Base-by-base conservation (phyloP, 2,329 filamentous ascomycete species). In the Apiospora malaysiana region DNA sequence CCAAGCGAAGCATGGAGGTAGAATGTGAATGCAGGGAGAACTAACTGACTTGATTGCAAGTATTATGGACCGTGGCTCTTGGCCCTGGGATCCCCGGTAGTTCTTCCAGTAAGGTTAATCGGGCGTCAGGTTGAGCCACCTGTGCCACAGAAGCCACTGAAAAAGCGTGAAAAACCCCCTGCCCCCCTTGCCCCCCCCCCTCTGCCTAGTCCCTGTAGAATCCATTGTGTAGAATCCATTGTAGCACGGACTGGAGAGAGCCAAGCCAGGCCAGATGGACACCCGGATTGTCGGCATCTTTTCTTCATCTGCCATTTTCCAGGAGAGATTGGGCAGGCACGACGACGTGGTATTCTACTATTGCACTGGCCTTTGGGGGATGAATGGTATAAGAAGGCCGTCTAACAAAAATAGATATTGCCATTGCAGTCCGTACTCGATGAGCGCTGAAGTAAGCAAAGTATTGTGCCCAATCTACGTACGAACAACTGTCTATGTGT, bases 261-360 rank as follows among this genome's bases (percentile, higher is more conserved):
- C 51, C 51, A 59, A 63, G 56, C 56, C 8, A n/a, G 32, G 27
- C 32, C 32, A 59, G 32, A 59, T 59, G 51, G 56, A 18, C 56
- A 63, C 56, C 56, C 56, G 56, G 56, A 63, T 37, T 40, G 9
- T 63, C 56, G 56, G 56, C 56, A 63, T 63, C 56, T 63, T 8
- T 40, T 21, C 46, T 9, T 12, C 9, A 23, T 27, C n/a, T 27
- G 32, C 51, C n/a, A 63, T 40, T 40, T 63, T 21, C 32, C 56
- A 40, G 56, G 8, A n/a, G 56, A 63, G 56, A 63, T 63, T 63
- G 27, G 18, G 56, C 4, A 63, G 9, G 8, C 32, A 32, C n/a
- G n/a, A 12, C 56, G 27, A n/a, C 27, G 18, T 40, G 8, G 27
- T n/a, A 40, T 18, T n/a, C 10, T 40, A 27, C 9, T 40, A 7